Conservation (phyloP, 2,329 filamentous ascomycete genomes). For the Aschersonia sp. region DNA sequence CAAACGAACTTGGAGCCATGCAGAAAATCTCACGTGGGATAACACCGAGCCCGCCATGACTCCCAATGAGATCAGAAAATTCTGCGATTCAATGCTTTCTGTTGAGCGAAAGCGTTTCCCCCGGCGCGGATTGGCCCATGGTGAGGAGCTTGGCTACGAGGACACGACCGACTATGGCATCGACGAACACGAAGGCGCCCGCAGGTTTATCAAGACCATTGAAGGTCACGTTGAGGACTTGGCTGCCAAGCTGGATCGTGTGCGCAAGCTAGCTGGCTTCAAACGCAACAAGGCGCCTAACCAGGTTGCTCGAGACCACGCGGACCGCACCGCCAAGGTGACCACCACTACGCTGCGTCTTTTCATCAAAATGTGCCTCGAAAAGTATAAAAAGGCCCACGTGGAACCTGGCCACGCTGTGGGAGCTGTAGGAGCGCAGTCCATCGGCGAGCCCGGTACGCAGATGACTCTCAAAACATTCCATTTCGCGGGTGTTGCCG, state of each 20-base stretch:
- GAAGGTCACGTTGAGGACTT: slow-evolving; percentile 53
- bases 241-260: slow-evolving; percentile 44
- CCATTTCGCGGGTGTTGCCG: slow-evolving; percentile 98
- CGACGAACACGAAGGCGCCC: slow-evolving; percentile 69
- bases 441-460: slow-evolving; percentile 93
- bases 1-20: slow-evolving; percentile 76
- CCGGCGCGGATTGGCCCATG: slow-evolving; percentile 40
- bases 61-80: slow-evolving; percentile 56
- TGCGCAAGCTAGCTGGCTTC: slow-evolving; percentile 36
- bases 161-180: slow-evolving; percentile 55
- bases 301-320: slow-evolving; percentile 20
- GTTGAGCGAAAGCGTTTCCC: slow-evolving; percentile 51
- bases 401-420: slow-evolving; percentile 94
- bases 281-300: slow-evolving; percentile 14
- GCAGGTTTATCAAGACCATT: slow-evolving; percentile 70
- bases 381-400: slow-evolving; percentile 82
- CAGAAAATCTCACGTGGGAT: slow-evolving; percentile 61
- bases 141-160: slow-evolving; percentile 50
- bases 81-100: slow-evolving; percentile 55
- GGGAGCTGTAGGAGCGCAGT: slow-evolving; percentile 90
- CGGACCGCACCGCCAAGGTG: slow-evolving; percentile 71
- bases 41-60: slow-evolving; percentile 61
- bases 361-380: slow-evolving; percentile 72
- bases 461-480: slow-evolving; percentile 99
- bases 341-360: slow-evolving; percentile 56